Conservation (phyloP, 768 basidiomycete genomes). For the Auriculariales sp. region DNA sequence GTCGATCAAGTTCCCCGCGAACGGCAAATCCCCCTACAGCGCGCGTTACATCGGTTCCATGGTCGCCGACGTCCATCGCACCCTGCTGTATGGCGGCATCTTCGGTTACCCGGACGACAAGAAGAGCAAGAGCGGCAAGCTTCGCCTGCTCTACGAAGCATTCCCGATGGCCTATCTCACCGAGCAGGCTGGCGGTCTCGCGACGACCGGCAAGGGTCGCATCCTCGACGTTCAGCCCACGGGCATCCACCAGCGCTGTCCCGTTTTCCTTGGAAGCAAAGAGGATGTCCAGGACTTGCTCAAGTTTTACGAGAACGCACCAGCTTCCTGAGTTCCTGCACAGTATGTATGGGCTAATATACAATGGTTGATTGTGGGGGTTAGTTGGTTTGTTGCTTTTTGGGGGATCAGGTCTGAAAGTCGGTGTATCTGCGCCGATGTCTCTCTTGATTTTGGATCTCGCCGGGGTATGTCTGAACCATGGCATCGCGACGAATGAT, state of each 20-base stretch:
- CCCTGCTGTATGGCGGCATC: constrained; percentile 92
- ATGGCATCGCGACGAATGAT: constrained; percentile 63
- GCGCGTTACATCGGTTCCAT: constrained; percentile 94
- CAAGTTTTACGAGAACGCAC: constrained; percentile 57
- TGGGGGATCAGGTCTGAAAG: no score
- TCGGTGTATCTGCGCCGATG: not conserved
- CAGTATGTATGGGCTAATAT: no score
- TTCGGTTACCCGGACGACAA: constrained; percentile 98
- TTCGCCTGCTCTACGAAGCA: constrained; percentile 89
- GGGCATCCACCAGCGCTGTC: constrained; percentile 78
- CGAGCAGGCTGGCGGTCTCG: constrained; percentile 91
- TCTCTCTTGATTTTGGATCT: constrained; percentile 23
- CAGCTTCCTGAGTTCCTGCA: no score
- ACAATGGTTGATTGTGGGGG: no score
- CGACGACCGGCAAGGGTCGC: constrained; percentile 87
- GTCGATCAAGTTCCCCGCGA: constrained; percentile 78
- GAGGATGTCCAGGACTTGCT: constrained; percentile 87
- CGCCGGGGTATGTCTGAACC: constrained; percentile 76
- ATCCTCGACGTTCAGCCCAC: constrained; percentile 86
- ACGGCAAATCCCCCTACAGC: constrained; percentile 73
- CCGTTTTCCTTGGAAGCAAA: constrained; percentile 85
- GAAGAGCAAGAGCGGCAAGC: constrained; percentile 92
- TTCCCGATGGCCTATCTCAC: constrained; percentile 96
- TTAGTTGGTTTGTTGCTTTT: no score
- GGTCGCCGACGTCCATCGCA: constrained; percentile 97